Evolutionary conservation across 148 eudicot genomes (phyloP).

Genomic region (Silene uniflora): DNA sequence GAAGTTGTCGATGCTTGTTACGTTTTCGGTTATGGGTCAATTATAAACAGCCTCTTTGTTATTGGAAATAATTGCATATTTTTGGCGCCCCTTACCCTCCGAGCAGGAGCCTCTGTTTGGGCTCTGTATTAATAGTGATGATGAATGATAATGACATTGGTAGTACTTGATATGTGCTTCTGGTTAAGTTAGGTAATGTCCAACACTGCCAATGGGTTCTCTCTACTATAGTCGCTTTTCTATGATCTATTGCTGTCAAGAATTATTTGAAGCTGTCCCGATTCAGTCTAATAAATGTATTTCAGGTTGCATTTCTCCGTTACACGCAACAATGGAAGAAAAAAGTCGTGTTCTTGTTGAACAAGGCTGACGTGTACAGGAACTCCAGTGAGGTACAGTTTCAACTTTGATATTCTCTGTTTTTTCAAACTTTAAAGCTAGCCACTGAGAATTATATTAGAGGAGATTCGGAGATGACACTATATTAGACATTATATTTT

Average conservation of each 20-base stretch:
- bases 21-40: not conserved
- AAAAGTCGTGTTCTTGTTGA: slow-evolving; percentile 76
- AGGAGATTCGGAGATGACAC: not conserved
- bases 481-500: too few relatives aligned
- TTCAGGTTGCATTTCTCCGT: slow-evolving; percentile 85
- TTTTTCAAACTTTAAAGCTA: not conserved
- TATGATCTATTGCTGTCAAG: slow-evolving; percentile 1
- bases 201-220: not conserved
- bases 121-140: not conserved
- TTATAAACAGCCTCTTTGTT: not conserved
- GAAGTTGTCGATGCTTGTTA: not conserved
- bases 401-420: not conserved
- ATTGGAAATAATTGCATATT: not conserved
- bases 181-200: not conserved
- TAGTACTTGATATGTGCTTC: not conserved
- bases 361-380: slow-evolving; percentile 78
- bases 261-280: not conserved
- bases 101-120: not conserved
- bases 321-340: slow-evolving; percentile 98
- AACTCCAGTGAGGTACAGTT: slow-evolving; percentile 55
- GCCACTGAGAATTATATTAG: not conserved
- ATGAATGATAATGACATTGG: not conserved
- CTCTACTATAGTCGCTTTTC: not conserved
- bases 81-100: not conserved
- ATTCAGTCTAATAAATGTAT: slow-evolving; percentile 27